Evolutionary conservation across 768 basidiomycete species (phyloP).

Genomic region (Cantharellus anzutake): DNA sequence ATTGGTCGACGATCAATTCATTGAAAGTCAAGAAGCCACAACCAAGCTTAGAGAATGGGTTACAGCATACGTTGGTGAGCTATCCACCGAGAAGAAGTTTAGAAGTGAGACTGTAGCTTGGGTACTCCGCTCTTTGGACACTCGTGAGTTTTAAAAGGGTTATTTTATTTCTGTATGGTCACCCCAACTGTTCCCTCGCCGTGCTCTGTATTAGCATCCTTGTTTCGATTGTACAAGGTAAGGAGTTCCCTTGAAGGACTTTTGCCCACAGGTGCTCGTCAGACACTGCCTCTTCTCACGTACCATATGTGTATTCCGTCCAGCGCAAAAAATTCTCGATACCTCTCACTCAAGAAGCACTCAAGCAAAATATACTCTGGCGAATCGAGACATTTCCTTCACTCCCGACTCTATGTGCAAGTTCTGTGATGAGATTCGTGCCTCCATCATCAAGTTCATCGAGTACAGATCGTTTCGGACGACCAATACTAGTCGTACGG

Average conservation of each 20-base stretch:
- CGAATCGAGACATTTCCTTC: background rate
- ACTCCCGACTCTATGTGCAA: background rate
- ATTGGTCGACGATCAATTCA: too few species aligned
- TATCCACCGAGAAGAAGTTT: background rate
- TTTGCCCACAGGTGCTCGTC: too few species aligned
- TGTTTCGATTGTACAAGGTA: background rate
- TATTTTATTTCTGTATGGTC: too few species aligned
- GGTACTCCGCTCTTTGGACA: background rate
- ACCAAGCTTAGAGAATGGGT: too few species aligned
- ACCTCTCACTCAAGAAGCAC: background rate
- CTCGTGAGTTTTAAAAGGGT: background rate
- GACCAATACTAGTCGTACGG: background rate
- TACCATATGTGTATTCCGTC: background rate
- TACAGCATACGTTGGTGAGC: too few species aligned
- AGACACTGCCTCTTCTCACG: background rate
- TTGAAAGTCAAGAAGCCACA: too few species aligned
- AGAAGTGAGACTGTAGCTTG: background rate
- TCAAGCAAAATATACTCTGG: background rate
- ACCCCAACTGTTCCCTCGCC: background rate
- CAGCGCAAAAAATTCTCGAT: background rate
- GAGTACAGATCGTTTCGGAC: background rate
- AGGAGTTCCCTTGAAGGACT: background rate
- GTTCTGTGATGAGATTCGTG: background rate
- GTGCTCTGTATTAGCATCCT: background rate
- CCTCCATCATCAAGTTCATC: too few species aligned